phyloP scores from a whole-genome alignment of 2,329 filamentous ascomycete species.

The Boeremia lycopersici region DNA sequence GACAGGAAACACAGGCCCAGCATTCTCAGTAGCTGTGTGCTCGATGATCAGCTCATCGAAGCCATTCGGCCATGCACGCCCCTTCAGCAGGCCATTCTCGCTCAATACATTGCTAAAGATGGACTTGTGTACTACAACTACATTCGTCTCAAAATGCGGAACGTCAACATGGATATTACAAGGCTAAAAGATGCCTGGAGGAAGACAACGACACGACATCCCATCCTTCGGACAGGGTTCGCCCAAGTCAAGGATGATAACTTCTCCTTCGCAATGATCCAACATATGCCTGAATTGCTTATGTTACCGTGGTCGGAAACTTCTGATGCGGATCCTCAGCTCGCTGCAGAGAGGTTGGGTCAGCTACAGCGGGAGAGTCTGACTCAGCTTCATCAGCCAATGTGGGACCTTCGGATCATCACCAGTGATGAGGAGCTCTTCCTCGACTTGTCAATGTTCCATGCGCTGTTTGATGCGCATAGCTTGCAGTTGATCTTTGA shows the following conservation, averaged over 20 bases:
- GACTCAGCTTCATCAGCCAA: constrained; percentile 58
- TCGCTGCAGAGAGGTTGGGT: constrained; percentile 30
- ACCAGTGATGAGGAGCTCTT: constrained; percentile 23
- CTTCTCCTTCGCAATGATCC: constrained; percentile 76
- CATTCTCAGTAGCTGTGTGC: constrained; percentile 39
- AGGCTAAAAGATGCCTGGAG: constrained; percentile 66
- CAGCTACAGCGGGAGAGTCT: constrained; percentile 43
- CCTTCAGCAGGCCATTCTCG: constrained; percentile 79
- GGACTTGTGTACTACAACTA: constrained; percentile 79
- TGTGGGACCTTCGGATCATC: constrained; percentile 67
- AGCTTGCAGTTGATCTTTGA: constrained; percentile 70
- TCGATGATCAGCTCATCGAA: constrained; percentile 54
- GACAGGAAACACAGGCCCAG: constrained; percentile 50
- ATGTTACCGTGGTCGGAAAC: constrained; percentile 44
- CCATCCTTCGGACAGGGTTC: constrained; percentile 81
- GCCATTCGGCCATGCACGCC: constrained; percentile 77
- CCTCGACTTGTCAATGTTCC: constrained; percentile 68
- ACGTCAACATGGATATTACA: constrained; percentile 42
- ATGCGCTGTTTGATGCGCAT: constrained; percentile 84
- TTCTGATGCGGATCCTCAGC: constrained; percentile 8
- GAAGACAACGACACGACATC: constrained; percentile 59
- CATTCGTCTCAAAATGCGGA: constrained; percentile 60
- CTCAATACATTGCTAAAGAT: constrained; percentile 70
- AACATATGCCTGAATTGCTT: constrained; percentile 53
- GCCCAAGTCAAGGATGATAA: constrained; percentile 63